phyloP scores from a whole-genome alignment of 139 green algal species.

The Diplosphaera chodatii region DNA sequence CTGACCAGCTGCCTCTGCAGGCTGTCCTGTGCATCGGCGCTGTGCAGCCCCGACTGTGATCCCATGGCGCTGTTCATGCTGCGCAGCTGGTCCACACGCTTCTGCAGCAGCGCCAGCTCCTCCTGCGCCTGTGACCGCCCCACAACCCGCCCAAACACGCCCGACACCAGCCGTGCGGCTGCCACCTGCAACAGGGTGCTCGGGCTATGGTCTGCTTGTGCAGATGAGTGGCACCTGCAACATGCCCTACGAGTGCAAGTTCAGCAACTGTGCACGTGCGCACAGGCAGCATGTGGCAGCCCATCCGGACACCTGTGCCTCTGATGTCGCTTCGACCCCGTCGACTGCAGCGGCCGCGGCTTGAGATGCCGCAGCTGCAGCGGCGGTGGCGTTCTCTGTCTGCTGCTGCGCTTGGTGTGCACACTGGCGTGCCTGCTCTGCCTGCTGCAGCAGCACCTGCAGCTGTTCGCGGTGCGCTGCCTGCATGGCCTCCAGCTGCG shows the following conservation, averaged over 20 bases:
- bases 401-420: too few relatives aligned
- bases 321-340: too few relatives aligned
- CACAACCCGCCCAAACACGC: neutral
- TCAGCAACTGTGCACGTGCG: too few relatives aligned
- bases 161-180: neutral
- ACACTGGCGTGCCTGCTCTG: neutral
- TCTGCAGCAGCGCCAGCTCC: neutral
- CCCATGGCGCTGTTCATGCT: constrained; percentile 4
- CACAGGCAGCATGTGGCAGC: neutral
- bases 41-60: too few relatives aligned
- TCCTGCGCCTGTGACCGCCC: neutral
- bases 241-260: too few relatives aligned
- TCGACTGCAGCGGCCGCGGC: neutral
- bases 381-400: too few relatives aligned
- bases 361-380: too few relatives aligned
- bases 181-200: neutral
- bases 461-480: neutral
- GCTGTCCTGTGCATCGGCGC: neutral
- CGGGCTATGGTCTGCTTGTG: too few relatives aligned
- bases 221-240: too few relatives aligned
- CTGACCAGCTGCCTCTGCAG: neutral
- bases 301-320: neutral
- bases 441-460: too few relatives aligned
- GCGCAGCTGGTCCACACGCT: neutral
- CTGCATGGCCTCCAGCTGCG: neutral